Base-by-base conservation (phyloP, 345 rosid genomes). In the Trapa incisa region DNA sequence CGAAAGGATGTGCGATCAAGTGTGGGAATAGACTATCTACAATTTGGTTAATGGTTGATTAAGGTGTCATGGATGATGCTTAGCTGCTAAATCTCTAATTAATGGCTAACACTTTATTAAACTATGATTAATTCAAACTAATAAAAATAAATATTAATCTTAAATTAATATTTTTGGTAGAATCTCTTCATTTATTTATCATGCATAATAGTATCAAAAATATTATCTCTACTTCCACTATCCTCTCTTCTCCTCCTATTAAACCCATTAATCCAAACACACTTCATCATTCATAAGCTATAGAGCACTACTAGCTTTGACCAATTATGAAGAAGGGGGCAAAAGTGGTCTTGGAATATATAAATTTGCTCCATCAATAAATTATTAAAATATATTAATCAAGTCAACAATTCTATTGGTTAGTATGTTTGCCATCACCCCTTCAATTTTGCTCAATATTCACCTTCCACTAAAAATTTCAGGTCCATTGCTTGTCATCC, bases 211-310 rank as follows among this genome's bases (percentile, higher is more conserved):
- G 29, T 22, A 22, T 22, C 29, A 22, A 22, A 22, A 22, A 22
- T 22, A 22, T 22, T 22, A 22, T 22, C 29, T 22, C 29, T 22
- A 22, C 29, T 22, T 22, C 29, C 29, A 22, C 29, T 22, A 22
- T 22, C 29, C 29, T 22, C 29, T 22, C 29, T 22, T 22, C 29
- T 22, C 29, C 29, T 22, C 29, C 29, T 22, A 22, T 22, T 22
- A 22, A 22, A 22, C 29, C 29, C 29, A 22, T 22, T 22, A 22
- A 22, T 22, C 29, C 29, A 22, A 22, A 22, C 29, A 22, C 29
- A 22, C 29, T 22, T 22, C 29, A 65, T 65, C 36, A 43, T 47
- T 65, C 56, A 33, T 32, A 65, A 65, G 68, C 68, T 3, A 47
- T 47, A 43, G 29, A 43, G 32, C 50, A 17, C 45, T 54, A 4